A percentile compares a stretch with the other conserved stretches of the same genome.
phyloP scores from a whole-genome alignment of 768 basidiomycete genomes.

The Lentinula aciculospora region DNA sequence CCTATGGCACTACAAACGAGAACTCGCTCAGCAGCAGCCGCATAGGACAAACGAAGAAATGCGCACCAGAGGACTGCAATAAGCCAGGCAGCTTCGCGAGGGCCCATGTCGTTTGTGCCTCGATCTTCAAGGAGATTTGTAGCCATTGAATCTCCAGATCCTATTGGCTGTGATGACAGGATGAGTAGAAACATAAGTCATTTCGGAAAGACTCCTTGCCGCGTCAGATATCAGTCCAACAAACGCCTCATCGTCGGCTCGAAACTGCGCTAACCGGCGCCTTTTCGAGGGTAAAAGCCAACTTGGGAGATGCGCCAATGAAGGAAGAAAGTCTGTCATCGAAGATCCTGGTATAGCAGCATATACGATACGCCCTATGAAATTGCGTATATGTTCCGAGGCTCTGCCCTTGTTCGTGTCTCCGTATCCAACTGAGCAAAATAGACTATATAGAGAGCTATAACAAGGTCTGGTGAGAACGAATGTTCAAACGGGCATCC shows the following conservation, averaged over 20 bases:
- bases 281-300: conserved; percentile 24
- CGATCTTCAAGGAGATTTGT: not conserved
- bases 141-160: not conserved
- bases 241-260: conserved; percentile 19
- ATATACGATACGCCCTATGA: conserved; percentile 21
- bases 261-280: conserved; percentile 16
- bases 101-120: not conserved
- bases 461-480: not conserved
- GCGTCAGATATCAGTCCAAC: conserved; percentile 7
- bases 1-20: not conserved
- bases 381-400: conserved; percentile 1
- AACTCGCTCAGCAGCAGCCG: not conserved
- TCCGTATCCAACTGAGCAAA: not conserved
- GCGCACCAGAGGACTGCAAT: conserved; percentile 12
- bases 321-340: conserved; percentile 30
- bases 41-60: not conserved
- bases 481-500: not conserved
- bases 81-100: conserved; percentile 7
- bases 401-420: not conserved
- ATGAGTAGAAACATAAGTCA: not conserved
- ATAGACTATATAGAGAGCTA: conserved; percentile 3
- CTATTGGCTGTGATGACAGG: not conserved
- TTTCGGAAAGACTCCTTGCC: not conserved
- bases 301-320: conserved; percentile 23
- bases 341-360: conserved; percentile 30